phyloP scores from a whole-genome alignment of 805 yeast genomes.

The Komagataella ulmi region DNA sequence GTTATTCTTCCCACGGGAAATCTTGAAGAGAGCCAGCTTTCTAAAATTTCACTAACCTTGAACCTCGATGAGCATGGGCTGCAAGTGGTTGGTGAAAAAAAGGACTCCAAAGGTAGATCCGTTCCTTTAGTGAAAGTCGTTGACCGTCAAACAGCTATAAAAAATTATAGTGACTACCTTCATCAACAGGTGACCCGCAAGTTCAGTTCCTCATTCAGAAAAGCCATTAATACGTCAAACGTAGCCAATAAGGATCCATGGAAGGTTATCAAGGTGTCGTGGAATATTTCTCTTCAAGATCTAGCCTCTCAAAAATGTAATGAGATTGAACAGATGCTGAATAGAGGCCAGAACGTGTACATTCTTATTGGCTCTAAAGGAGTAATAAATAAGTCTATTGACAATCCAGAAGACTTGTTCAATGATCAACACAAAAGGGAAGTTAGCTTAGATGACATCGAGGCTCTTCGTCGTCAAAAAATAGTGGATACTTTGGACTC shows the following conservation, averaged over 20 bases:
- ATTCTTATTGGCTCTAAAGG: constrained; percentile 26
- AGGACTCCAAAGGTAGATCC: constrained; percentile 3
- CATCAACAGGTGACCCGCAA: constrained; percentile 1
- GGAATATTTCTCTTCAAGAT: constrained; percentile 45
- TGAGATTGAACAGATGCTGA: constrained; percentile 31
- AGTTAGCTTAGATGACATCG: constrained; percentile 11
- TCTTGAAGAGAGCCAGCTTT: neutral
- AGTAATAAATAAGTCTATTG: constrained; percentile 10
- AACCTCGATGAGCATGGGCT: constrained; percentile 14
- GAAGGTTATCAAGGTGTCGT: constrained; percentile 37
- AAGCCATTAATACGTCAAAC: constrained; percentile 1
- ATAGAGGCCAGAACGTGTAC: constrained; percentile 27
- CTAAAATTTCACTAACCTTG: constrained; percentile 6
- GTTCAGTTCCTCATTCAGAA: neutral
- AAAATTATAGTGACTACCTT: constrained; percentile 14
- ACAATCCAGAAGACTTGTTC: constrained; percentile 1
- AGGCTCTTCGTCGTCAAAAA: constrained; percentile 18
- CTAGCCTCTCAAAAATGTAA: constrained; percentile 35
- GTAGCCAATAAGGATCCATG: constrained; percentile 9
- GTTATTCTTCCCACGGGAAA: neutral
- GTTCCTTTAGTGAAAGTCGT: constrained; percentile 13
- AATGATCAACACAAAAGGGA: neutral
- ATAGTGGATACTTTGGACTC: constrained; percentile 16
- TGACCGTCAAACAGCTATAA: constrained; percentile 11
- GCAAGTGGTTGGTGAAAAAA: constrained; percentile 8